A percentile compares a stretch with the other conserved stretches of the same genome.
Conservation (phyloP, 176 grass and related monocot species). For the Tillandsia leiboldiana region DNA sequence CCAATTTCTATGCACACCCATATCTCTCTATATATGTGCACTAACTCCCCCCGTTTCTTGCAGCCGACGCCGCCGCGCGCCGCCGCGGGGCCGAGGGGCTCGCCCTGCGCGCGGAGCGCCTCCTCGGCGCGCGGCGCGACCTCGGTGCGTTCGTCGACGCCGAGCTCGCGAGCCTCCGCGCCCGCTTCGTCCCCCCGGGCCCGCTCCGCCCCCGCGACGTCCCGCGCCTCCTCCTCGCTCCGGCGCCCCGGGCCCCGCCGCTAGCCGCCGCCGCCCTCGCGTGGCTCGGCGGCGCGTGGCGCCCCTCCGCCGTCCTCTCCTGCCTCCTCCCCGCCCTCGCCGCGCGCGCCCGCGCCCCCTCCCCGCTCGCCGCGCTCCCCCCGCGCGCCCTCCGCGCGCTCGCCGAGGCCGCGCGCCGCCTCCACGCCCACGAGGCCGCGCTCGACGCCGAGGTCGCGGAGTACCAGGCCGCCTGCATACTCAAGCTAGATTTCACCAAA, state of each 20-base stretch:
- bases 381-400: background rate
- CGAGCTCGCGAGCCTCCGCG: slow-evolving; percentile 1
- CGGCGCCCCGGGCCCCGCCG: background rate
- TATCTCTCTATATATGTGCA: background rate
- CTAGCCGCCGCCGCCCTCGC: background rate
- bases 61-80: background rate
- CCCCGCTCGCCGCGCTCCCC: background rate
- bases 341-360: background rate
- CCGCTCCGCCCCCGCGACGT: slow-evolving; percentile 4
- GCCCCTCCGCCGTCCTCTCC: slow-evolving; percentile 7
- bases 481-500: background rate
- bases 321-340: background rate
- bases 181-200: background rate
- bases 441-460: slow-evolving; percentile 1
- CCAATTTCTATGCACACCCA: background rate
- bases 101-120: background rate
- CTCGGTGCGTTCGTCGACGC: slow-evolving; percentile 1
- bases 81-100: background rate
- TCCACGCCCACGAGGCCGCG: background rate
- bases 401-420: background rate
- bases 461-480: slow-evolving; percentile 1
- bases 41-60: background rate
- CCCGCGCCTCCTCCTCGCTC: background rate
- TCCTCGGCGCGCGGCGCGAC: background rate
- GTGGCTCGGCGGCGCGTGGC: slow-evolving; percentile 4